Conservation (phyloP, 83 land plant genomes). For the Larix sibirica region DNA sequence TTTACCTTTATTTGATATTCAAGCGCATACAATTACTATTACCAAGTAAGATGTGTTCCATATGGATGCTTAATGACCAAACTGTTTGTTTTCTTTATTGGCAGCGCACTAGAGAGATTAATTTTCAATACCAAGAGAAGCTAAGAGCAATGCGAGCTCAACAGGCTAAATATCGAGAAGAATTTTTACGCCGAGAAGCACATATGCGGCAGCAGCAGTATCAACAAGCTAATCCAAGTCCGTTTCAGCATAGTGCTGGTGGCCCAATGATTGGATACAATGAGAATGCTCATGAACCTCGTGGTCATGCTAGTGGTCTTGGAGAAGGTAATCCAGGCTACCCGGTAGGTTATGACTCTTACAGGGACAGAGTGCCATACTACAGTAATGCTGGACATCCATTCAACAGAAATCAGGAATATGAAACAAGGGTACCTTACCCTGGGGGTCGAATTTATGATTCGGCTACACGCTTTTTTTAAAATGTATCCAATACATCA, state of each 20-base stretch:
- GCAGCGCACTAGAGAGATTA: conserved; percentile 63
- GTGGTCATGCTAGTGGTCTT: conserved; percentile 25
- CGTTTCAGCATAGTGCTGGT: conserved; percentile 23
- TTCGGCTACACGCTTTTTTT: conserved; percentile 36
- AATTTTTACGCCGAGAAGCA: conserved; percentile 54
- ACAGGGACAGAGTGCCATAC: conserved; percentile 24
- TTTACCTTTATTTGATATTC: no score
- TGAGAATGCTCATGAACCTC: conserved; percentile 22
- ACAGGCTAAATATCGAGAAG: conserved; percentile 56
- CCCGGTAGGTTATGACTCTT: conserved; percentile 24
- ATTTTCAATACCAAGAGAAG: conserved; percentile 59
- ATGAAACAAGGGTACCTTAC: conserved; percentile 41
- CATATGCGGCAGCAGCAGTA: conserved; percentile 55
- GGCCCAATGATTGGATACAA: conserved; percentile 11
- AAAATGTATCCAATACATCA: not conserved
- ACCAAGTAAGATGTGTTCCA: no score
- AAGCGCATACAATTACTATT: no score
- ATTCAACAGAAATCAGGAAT: conserved; percentile 24
- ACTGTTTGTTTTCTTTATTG: not conserved
- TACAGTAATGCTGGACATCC: not conserved
- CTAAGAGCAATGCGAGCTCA: conserved; percentile 36
- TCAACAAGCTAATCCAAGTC: conserved; percentile 47
- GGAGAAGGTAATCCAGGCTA: conserved; percentile 22
- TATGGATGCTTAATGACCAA: no score
- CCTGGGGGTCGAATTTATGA: conserved; percentile 51